phyloP scores from a whole-genome alignment of 73 alveolate genomes.

The Diophrys appendiculata region DNA sequence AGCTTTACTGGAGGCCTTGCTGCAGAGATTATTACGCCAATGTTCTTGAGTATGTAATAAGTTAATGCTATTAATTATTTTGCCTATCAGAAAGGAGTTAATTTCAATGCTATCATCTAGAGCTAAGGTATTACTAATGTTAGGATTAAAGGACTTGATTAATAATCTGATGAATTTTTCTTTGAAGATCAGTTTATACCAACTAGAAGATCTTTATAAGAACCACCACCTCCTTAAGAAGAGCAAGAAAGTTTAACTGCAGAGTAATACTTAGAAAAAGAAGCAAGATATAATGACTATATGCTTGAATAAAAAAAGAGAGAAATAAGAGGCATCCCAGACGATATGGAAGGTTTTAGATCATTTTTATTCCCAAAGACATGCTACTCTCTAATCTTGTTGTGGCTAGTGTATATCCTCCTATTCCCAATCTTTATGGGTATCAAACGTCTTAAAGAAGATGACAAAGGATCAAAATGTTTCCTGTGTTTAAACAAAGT shows the following conservation, averaged over 20 bases:
- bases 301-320: not conserved
- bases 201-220: not conserved
- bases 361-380: not conserved
- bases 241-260: not conserved
- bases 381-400: no score
- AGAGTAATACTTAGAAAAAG: not conserved
- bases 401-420: no score
- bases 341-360: not conserved
- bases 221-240: not conserved
- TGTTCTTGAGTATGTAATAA: not conserved
- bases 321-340: not conserved
- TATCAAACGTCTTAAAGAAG: no score
- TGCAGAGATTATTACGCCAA: not conserved
- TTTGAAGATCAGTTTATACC: not conserved
- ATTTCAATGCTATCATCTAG: not conserved
- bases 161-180: not conserved
- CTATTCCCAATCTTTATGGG: no score
- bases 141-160: not conserved
- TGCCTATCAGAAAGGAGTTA: not conserved
- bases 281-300: not conserved
- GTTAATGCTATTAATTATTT: not conserved
- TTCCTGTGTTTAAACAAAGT: no score
- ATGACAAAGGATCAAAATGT: no score
- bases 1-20: not conserved
- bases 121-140: not conserved